These are phyloP conservation scores for Coemansia javaensis DNA, from an alignment of 192 early-diverging fungal species.

Conservation along the genomic window DNA sequence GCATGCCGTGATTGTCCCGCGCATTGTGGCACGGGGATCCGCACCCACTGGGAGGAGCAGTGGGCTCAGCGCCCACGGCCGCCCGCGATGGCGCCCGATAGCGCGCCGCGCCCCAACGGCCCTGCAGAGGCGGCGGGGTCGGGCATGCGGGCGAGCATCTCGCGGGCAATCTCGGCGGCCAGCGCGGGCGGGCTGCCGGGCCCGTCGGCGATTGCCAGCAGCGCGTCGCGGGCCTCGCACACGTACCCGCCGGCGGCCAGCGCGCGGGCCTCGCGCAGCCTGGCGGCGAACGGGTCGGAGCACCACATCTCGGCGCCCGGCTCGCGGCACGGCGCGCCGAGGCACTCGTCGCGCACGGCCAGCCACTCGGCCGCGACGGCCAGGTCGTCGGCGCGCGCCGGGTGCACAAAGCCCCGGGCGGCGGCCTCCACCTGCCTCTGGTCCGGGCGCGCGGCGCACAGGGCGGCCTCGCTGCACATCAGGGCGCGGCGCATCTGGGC, in stretches of 20 bases:
- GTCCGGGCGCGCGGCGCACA: constrained; percentile 6
- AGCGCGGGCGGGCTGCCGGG: not conserved
- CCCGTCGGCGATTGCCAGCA: constrained; percentile 4
- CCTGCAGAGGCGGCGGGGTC: too few relatives aligned
- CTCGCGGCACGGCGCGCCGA: not conserved
- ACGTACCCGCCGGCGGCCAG: constrained; percentile 9
- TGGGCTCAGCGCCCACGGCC: too few relatives aligned
- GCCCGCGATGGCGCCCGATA: too few relatives aligned
- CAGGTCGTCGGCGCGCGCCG: constrained; percentile 2
- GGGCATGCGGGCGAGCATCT: not conserved
- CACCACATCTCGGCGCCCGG: not conserved
- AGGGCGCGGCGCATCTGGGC: constrained; percentile 3
- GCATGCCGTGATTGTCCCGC: too few relatives aligned
- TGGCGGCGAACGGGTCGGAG: not conserved
- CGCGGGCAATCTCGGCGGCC: not conserved
- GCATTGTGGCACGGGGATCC: too few relatives aligned
- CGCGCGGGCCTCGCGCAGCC: constrained; percentile 2
- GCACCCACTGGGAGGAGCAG: not conserved
- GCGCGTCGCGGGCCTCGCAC: constrained; percentile 7
- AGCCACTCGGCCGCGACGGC: constrained; percentile 5
- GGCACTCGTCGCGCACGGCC: not conserved
- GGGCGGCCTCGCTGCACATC: not conserved
- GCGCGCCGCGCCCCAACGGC: too few relatives aligned
- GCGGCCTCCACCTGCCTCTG: too few relatives aligned
- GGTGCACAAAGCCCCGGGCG: not conserved